Conservation (phyloP, 2,329 filamentous ascomycete genomes). For the Fusarium sp. region DNA sequence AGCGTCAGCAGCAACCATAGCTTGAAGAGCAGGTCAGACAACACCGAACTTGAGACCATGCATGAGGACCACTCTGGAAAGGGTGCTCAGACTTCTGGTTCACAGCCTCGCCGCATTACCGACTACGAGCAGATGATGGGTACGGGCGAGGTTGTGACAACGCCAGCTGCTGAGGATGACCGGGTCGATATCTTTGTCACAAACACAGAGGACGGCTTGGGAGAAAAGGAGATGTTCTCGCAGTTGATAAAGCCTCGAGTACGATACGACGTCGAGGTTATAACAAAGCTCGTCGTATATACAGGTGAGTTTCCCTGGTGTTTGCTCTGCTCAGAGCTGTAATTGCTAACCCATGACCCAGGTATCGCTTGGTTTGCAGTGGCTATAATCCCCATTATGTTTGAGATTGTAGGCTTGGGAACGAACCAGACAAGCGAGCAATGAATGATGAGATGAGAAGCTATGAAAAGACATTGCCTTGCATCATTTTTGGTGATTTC, state of each 20-base stretch:
- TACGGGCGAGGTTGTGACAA: conserved; percentile 65
- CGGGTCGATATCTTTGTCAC: conserved; percentile 53
- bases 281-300: conserved; percentile 97
- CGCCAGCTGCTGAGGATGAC: conserved; percentile 49
- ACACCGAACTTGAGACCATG: conserved; percentile 56
- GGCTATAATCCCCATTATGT: conserved; percentile 78
- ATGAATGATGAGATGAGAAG: conserved; percentile 39
- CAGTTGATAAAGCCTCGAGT: conserved; percentile 87
- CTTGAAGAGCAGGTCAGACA: conserved; percentile 59
- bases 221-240: conserved; percentile 85
- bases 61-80: conserved; percentile 56
- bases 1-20: conserved; percentile 66
- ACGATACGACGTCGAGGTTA: conserved; percentile 97
- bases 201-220: conserved; percentile 62
- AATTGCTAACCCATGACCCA: conserved; percentile 51
- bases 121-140: conserved; percentile 83
- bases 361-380: conserved; percentile 87
- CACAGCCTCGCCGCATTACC: conserved; percentile 63
- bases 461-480: conserved; percentile 11
- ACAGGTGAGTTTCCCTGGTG: conserved; percentile 67
- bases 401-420: conserved; percentile 70
- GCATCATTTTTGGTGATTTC: conserved; percentile 16
- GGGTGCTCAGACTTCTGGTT: conserved; percentile 59
- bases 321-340: background rate
- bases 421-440: conserved; percentile 53